Percentiles rank a stretch among this genome's conserved stretches.
Conservation (phyloP, 2,329 filamentous ascomycete species). For the Eutypa lata region DNA sequence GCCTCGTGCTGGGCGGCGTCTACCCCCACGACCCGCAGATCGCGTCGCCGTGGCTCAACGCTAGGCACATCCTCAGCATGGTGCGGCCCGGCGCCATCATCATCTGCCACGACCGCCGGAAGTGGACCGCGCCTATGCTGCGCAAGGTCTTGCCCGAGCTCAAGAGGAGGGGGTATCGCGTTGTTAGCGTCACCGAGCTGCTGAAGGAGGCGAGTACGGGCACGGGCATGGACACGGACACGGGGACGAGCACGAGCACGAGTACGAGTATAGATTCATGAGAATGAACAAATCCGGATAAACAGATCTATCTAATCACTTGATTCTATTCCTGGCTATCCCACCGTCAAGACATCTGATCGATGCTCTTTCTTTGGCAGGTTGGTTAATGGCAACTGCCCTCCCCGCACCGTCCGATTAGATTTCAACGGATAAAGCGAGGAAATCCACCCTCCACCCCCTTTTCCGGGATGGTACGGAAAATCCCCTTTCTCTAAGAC, state of each 20-base stretch:
- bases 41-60: conserved; percentile 64
- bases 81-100: conserved; percentile 73
- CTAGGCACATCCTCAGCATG: conserved; percentile 78
- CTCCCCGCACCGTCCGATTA: no score
- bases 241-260: not conserved
- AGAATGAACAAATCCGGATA: no score
- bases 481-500: no score
- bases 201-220: conserved; percentile 37
- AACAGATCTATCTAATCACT: no score
- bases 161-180: conserved; percentile 63
- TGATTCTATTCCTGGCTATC: no score
- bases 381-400: no score
- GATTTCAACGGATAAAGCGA: no score
- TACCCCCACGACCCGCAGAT: conserved; percentile 94
- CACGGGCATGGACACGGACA: not conserved
- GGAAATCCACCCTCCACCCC: no score
- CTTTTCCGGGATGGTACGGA: no score
- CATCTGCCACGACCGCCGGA: conserved; percentile 79
- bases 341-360: no score
- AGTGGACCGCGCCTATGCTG: conserved; percentile 83
- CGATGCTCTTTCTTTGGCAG: no score
- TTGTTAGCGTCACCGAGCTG: conserved; percentile 70
- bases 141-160: conserved; percentile 68
- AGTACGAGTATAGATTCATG: no score
- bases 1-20: conserved; percentile 75